Percentiles rank a stretch among this genome's conserved stretches.
These are phyloP conservation scores for Xerocomus spinulosus DNA, from an alignment of 768 basidiomycete genomes.

Conservation along the genomic window DNA sequence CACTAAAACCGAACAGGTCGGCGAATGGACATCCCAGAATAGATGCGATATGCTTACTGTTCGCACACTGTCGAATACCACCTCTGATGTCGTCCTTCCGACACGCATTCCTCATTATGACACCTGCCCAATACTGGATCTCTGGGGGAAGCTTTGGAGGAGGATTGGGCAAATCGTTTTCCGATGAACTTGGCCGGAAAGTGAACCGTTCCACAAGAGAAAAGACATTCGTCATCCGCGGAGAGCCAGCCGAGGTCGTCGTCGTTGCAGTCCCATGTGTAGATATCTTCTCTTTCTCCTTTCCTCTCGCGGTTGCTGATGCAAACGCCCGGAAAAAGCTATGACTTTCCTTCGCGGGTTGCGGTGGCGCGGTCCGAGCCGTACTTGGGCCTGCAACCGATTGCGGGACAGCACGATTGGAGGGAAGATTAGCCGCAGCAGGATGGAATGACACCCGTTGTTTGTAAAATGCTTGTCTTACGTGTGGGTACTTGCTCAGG, in stretches of 20 bases:
- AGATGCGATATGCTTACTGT: slow-evolving; percentile 54
- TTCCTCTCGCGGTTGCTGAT: slow-evolving; percentile 40
- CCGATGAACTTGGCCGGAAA: slow-evolving; percentile 83
- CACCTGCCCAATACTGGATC: slow-evolving; percentile 98
- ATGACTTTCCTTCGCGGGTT: slow-evolving; percentile 31
- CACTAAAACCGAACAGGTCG: slow-evolving; percentile 46
- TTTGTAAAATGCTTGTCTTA: slow-evolving; percentile 93
- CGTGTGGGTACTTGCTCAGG: slow-evolving; percentile 96
- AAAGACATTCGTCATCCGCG: slow-evolving; percentile 84
- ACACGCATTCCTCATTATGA: slow-evolving; percentile 99
- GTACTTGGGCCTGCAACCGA: slow-evolving; percentile 26
- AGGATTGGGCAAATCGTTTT: slow-evolving; percentile 64
- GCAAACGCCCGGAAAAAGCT: slow-evolving; percentile 46
- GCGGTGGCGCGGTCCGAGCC: slow-evolving; percentile 10
- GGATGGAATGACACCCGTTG: slow-evolving; percentile 79
- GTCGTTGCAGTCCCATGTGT: slow-evolving; percentile 17
- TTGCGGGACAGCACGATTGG: slow-evolving; percentile 26
- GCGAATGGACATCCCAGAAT: background rate
- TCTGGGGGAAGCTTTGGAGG: slow-evolving; percentile 76
- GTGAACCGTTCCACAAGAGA: slow-evolving; percentile 96
- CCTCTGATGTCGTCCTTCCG: slow-evolving; percentile 91
- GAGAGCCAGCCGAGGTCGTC: background rate
- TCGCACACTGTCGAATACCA: slow-evolving; percentile 96
- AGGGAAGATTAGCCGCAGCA: slow-evolving; percentile 47
- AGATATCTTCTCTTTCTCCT: slow-evolving; percentile 42